Percentiles rank a stretch among this genome's conserved stretches.
phyloP scores from a whole-genome alignment of 805 yeast genomes.

The Candida berthetii region DNA sequence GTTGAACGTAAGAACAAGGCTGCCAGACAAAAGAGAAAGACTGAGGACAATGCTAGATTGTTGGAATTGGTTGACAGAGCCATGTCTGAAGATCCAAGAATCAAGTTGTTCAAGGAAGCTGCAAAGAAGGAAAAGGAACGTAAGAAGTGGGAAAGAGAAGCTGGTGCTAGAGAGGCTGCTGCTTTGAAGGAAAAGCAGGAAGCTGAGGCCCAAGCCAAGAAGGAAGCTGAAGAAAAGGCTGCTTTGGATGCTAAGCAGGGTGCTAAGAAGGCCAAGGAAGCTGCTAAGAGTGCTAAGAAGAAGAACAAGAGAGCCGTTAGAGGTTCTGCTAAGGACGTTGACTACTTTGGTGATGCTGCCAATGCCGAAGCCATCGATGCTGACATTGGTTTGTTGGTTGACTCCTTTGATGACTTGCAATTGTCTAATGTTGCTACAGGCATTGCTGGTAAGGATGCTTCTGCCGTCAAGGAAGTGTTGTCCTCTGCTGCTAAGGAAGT shows the following conservation, averaged over 20 bases:
- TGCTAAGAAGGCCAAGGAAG: conserved; percentile 94
- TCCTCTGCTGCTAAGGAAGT: conserved; percentile 48
- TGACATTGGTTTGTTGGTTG: conserved; percentile 77
- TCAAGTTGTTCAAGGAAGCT: conserved; percentile 85
- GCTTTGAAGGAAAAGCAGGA: conserved; percentile 85
- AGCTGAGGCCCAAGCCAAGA: conserved; percentile 76
- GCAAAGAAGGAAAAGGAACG: conserved; percentile 94
- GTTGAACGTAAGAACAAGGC: conserved; percentile 96
- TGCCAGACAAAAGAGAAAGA: conserved; percentile 95
- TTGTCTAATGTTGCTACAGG: conserved; percentile 70
- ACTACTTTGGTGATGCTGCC: conserved; percentile 76
- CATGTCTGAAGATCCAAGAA: conserved; percentile 88
- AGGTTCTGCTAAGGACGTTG: conserved; percentile 73
- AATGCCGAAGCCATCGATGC: conserved; percentile 64
- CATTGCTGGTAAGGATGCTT: conserved; percentile 51
- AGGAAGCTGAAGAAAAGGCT: conserved; percentile 69
- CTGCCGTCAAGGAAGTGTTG: conserved; percentile 53
- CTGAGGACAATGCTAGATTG: conserved; percentile 90
- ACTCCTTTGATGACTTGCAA: conserved; percentile 71
- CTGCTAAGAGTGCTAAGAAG: conserved; percentile 86
- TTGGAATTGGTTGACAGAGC: conserved; percentile 86
- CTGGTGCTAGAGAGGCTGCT: conserved; percentile 95
- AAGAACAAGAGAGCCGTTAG: conserved; percentile 90
- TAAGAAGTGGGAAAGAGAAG: conserved; percentile 96
- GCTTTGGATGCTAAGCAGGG: conserved; percentile 58